Percentiles rank a stretch among this genome's conserved stretches.
These are phyloP conservation scores for Thelonectria blattea DNA, from an alignment of 2,329 filamentous ascomycete genomes.

Conservation along the genomic window DNA sequence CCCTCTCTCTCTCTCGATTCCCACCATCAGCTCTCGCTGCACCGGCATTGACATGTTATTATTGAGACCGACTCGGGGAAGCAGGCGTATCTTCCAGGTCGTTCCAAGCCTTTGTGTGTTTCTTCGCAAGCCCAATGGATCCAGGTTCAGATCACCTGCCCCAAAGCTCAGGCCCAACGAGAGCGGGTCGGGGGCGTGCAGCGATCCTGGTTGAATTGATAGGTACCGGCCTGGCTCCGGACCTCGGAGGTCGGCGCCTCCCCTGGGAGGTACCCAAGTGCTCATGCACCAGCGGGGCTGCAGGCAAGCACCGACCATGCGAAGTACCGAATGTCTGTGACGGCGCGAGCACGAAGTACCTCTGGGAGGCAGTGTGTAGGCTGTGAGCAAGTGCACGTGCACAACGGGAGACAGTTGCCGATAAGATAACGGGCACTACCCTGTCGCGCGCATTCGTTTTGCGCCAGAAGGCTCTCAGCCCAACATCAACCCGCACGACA, in stretches of 20 bases:
- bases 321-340: background rate
- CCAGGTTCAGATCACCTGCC: slow-evolving; percentile 9
- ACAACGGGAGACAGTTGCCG: slow-evolving; percentile 15
- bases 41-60: no score
- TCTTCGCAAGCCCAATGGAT: background rate
- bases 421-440: slow-evolving; percentile 36
- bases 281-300: slow-evolving; percentile 1
- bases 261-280: slow-evolving; percentile 5
- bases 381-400: slow-evolving; percentile 34
- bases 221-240: slow-evolving; percentile 1
- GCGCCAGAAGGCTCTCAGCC: slow-evolving; percentile 24
- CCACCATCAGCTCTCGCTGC: no score
- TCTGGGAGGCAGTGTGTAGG: background rate
- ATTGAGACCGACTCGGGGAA: no score
- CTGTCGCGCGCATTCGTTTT: slow-evolving; percentile 27
- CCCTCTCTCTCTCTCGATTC: background rate
- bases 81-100: no score
- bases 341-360: slow-evolving; percentile 1
- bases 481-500: slow-evolving; percentile 37
- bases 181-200: slow-evolving; percentile 4
- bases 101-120: background rate
- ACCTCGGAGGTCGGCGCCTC: slow-evolving; percentile 36
- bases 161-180: slow-evolving; percentile 1
- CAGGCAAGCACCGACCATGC: background rate
- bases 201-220: background rate